Percentiles rank a stretch among this genome's conserved stretches.
These are phyloP conservation scores for Usnea hakonensis DNA, from an alignment of 495 filamentous ascomycete species.

Conservation along the genomic window DNA sequence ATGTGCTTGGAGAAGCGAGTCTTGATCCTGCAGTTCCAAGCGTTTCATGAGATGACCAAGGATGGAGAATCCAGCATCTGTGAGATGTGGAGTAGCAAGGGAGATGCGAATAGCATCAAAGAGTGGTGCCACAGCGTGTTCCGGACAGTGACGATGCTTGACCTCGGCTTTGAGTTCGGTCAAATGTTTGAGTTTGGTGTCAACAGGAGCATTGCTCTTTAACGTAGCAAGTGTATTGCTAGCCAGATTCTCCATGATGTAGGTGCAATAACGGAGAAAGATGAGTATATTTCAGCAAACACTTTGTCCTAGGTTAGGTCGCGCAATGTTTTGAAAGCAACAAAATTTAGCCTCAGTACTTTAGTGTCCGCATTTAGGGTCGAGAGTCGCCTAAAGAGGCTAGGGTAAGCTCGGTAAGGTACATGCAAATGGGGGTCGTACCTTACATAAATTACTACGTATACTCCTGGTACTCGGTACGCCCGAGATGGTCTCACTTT, in stretches of 20 bases:
- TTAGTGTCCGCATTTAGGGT: neutral
- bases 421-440: too few relatives aligned
- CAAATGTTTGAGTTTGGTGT: slow-evolving; percentile 62
- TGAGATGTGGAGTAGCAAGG: slow-evolving; percentile 64
- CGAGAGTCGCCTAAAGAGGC: too few relatives aligned
- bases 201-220: slow-evolving; percentile 25
- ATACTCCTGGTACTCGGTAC: too few relatives aligned
- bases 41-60: slow-evolving; percentile 79
- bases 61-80: slow-evolving; percentile 71
- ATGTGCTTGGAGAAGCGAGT: slow-evolving; percentile 56
- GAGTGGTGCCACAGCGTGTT: slow-evolving; percentile 57
- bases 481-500: too few relatives aligned
- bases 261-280: neutral
- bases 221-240: slow-evolving; percentile 13
- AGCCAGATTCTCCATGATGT: slow-evolving; percentile 16
- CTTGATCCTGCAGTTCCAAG: slow-evolving; percentile 70
- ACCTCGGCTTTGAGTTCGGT: slow-evolving; percentile 73
- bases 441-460: too few relatives aligned
- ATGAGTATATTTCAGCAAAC: neutral
- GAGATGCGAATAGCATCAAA: slow-evolving; percentile 66
- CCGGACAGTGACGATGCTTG: slow-evolving; percentile 80
- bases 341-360: neutral
- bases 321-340: neutral
- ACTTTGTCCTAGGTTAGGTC: too few relatives aligned
- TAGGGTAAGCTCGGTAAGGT: too few relatives aligned